phyloP scores from a whole-genome alignment of 306 rosid species.

The Purshia tridentata region DNA sequence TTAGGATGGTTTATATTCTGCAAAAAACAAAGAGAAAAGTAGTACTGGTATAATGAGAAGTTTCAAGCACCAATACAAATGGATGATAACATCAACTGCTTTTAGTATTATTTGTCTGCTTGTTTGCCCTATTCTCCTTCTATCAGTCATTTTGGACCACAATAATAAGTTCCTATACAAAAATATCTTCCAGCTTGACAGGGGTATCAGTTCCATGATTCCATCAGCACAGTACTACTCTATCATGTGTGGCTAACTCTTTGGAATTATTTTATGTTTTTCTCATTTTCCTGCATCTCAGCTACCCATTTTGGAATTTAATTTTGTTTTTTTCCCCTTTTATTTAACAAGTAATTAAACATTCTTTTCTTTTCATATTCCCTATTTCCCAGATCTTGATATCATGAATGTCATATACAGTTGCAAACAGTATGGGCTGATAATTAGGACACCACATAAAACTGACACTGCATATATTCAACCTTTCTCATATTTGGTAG shows the following conservation, averaged over 20 bases:
- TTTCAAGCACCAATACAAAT: conserved; percentile 35
- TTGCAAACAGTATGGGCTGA: neutral
- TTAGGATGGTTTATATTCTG: conserved; percentile 24
- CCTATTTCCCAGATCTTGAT: conserved; percentile 8
- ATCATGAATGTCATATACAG: neutral
- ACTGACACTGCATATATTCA: neutral
- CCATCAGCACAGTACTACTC: conserved; percentile 29
- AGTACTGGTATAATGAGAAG: conserved; percentile 23
- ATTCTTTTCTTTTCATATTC: conserved; percentile 22
- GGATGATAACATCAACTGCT: conserved; percentile 47
- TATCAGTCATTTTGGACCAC: conserved; percentile 58
- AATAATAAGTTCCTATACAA: conserved; percentile 34
- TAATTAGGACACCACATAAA: neutral
- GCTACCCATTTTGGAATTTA: neutral
- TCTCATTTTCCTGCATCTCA: conserved; percentile 9
- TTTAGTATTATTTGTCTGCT: conserved; percentile 51
- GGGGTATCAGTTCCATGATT: neutral
- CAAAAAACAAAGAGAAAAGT: conserved; percentile 12
- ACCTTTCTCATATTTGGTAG: conserved; percentile 1
- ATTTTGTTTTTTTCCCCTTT: neutral
- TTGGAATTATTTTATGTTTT: neutral
- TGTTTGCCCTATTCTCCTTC: conserved; percentile 24
- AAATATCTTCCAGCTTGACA: conserved; percentile 50
- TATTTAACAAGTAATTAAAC: conserved; percentile 10
- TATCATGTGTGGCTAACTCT: conserved; percentile 27